Conservation (phyloP, 2,329 filamentous ascomycete species). For the Diaporthe citrichinensis region DNA sequence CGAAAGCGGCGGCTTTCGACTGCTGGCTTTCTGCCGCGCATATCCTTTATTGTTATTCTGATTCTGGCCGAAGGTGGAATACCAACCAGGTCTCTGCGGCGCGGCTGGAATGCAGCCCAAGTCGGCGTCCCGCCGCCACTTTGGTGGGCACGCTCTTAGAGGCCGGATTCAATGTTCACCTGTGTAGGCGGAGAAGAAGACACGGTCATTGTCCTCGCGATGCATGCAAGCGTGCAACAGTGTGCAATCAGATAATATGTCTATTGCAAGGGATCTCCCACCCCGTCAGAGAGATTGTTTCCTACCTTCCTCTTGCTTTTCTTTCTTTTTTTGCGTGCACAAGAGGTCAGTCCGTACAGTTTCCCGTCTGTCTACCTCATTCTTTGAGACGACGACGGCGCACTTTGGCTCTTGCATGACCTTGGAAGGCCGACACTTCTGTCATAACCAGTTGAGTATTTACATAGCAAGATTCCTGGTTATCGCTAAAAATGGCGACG, state of each 20-base stretch:
- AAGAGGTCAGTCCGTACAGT: background rate
- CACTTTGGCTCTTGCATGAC: background rate
- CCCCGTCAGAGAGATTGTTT: constrained; percentile 7
- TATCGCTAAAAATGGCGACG: constrained; percentile 23
- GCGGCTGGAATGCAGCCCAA: constrained; percentile 22
- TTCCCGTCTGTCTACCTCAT: constrained; percentile 10
- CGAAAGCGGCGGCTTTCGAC: constrained; percentile 36
- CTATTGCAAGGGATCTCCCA: constrained; percentile 13
- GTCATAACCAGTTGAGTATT: background rate
- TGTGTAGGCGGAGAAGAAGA: background rate
- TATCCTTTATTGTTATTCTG: constrained; percentile 5
- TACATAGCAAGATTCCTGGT: background rate
- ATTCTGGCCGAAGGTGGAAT: constrained; percentile 15
- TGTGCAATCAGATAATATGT: constrained; percentile 26
- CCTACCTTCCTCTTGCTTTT: constrained; percentile 14
- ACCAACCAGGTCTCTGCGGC: background rate
- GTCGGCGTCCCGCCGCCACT: constrained; percentile 10
- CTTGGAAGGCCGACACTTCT: background rate
- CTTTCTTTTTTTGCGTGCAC: constrained; percentile 1
- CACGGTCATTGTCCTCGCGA: constrained; percentile 37
- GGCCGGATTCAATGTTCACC: constrained; percentile 6
- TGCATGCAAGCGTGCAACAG: background rate
- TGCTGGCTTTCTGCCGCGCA: constrained; percentile 10
- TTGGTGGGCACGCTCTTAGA: background rate
- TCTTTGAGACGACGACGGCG: constrained; percentile 14